These are phyloP conservation scores for Astrothelium subdiscretum DNA, from an alignment of 495 filamentous ascomycete genomes.

Conservation along the genomic window DNA sequence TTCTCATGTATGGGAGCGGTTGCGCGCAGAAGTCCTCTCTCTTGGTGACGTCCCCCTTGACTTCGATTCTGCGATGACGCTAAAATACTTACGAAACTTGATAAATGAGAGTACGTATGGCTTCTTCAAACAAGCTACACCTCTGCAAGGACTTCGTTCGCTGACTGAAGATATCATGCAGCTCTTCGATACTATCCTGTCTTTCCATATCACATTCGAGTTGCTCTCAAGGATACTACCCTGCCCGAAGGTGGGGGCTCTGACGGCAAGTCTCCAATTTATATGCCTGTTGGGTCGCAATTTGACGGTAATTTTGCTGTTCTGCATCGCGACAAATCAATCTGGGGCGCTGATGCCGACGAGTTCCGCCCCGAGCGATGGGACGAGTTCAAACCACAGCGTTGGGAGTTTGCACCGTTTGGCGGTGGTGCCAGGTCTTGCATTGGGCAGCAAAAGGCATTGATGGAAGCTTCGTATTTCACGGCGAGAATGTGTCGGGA, in stretches of 20 bases:
- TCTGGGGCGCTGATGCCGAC: conserved; percentile 39
- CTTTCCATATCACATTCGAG: conserved; percentile 39
- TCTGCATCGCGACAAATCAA: conserved; percentile 41
- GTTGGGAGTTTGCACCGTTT: conserved; percentile 26
- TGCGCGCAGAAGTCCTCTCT: background rate
- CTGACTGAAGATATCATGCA: background rate
- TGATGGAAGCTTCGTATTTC: conserved; percentile 26
- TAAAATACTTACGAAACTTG: background rate
- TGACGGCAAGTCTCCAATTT: conserved; percentile 29
- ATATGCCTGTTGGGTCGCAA: conserved; percentile 28
- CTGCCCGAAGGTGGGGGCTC: conserved; percentile 27
- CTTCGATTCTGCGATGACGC: background rate
- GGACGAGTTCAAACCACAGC: conserved; percentile 35
- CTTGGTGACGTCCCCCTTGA: background rate
- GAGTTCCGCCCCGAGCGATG: conserved; percentile 45
- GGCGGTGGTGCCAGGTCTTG: conserved; percentile 28
- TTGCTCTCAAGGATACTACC: conserved; percentile 35
- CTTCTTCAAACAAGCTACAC: background rate
- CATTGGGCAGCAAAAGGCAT: conserved; percentile 29
- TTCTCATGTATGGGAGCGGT: background rate
- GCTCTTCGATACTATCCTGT: conserved; percentile 39
- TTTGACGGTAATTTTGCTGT: conserved; percentile 34
- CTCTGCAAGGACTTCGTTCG: background rate
- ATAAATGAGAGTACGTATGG: background rate
- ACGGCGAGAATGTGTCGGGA: conserved; percentile 17